phyloP scores from a whole-genome alignment of 345 rosid species.

The Lumnitzera racemosa region DNA sequence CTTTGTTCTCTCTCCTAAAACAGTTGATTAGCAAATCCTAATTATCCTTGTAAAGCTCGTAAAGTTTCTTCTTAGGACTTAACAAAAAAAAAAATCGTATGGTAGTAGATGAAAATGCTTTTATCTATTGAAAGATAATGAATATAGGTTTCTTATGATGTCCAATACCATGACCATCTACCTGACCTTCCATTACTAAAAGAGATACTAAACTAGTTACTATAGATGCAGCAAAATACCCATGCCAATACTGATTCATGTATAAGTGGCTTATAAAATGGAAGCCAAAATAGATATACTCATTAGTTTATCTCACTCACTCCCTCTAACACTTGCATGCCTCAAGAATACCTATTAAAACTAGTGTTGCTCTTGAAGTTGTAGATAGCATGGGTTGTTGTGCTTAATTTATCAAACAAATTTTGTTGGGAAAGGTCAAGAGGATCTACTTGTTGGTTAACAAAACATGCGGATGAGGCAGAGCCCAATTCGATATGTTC shows the following conservation, averaged over 20 bases:
- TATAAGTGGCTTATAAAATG: slow-evolving; percentile 60
- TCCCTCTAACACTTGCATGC: slow-evolving; percentile 20
- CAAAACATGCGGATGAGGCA: slow-evolving; percentile 26
- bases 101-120: slow-evolving; percentile 72
- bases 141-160: slow-evolving; percentile 47
- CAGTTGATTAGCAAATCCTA: too few species aligned
- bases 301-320: slow-evolving; percentile 20
- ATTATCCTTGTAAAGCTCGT: slow-evolving; percentile 18
- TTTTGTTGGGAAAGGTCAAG: slow-evolving; percentile 30
- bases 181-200: slow-evolving; percentile 67
- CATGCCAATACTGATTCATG: slow-evolving; percentile 72
- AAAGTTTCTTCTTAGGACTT: slow-evolving; percentile 63
- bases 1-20: too few species aligned
- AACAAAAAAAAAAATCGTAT: slow-evolving; percentile 86
- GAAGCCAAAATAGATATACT: slow-evolving; percentile 33
- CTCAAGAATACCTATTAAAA: slow-evolving; percentile 24
- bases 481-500: slow-evolving; percentile 29
- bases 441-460: slow-evolving; percentile 26
- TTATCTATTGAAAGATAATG: slow-evolving; percentile 55
- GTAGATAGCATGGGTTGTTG: slow-evolving; percentile 19
- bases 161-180: slow-evolving; percentile 45
- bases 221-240: slow-evolving; percentile 75
- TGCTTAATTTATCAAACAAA: slow-evolving; percentile 27
- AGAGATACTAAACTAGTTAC: slow-evolving; percentile 66
- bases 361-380: slow-evolving; percentile 31